Evolutionary conservation across 2,329 filamentous ascomycete species (phyloP).

Genomic region (Amylocarpus encephaloides): DNA sequence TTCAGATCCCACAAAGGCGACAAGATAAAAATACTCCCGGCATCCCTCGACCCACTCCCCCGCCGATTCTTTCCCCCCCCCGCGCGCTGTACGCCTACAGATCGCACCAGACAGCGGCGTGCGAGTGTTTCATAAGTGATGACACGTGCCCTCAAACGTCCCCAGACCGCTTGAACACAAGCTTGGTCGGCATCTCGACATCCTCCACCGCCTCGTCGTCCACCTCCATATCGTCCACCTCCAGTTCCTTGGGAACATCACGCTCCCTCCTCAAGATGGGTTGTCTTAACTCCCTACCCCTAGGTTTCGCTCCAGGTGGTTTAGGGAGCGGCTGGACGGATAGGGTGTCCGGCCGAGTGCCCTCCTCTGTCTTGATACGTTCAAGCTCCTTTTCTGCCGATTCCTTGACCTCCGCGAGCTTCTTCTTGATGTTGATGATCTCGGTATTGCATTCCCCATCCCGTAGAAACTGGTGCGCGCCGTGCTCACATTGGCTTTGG

Average conservation of each 20-base stretch:
- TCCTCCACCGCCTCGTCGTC: slow-evolving; percentile 23
- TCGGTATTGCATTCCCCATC: slow-evolving; percentile 79
- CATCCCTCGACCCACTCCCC: too few relatives aligned
- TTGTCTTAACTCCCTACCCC: slow-evolving; percentile 9
- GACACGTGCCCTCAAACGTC: slow-evolving; percentile 9
- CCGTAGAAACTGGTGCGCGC: slow-evolving; percentile 82
- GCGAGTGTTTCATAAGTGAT: background rate
- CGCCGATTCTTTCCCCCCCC: too few relatives aligned
- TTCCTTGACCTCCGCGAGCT: slow-evolving; percentile 47
- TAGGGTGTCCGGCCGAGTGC: background rate
- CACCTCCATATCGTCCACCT: slow-evolving; percentile 26
- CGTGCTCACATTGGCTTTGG: slow-evolving; percentile 76
- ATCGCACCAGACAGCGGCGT: background rate
- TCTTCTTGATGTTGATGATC: slow-evolving; percentile 52
- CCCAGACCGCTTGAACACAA: slow-evolving; percentile 26
- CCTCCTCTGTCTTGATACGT: slow-evolving; percentile 18
- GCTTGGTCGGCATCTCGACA: slow-evolving; percentile 17
- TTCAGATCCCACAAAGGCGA: too few relatives aligned
- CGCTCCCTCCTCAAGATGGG: slow-evolving; percentile 9
- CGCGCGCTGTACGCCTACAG: too few relatives aligned
- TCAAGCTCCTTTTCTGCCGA: slow-evolving; percentile 27
- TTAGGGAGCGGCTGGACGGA: background rate
- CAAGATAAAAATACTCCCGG: too few relatives aligned
- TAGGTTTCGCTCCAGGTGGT: background rate
- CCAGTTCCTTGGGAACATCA: slow-evolving; percentile 13